Percentiles rank a stretch among this genome's conserved stretches.
phyloP scores from a whole-genome alignment of 1,284 basidiomycete species.

The Moesziomyces aphidis region DNA sequence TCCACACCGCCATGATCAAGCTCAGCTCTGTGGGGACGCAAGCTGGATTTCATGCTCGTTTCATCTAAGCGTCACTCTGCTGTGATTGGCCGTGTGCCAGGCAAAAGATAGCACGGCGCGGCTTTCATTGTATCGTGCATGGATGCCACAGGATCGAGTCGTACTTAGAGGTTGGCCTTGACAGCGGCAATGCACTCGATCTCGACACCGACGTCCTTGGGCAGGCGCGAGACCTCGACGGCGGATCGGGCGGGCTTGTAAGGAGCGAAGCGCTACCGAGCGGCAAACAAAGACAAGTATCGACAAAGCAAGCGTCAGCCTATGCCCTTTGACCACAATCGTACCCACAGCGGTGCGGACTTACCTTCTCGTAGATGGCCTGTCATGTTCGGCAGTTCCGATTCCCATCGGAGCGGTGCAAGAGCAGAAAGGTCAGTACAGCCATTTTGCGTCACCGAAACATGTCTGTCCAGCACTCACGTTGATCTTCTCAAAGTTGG shows the following conservation, averaged over 20 bases:
- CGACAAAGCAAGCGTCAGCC: neutral
- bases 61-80: too few relatives aligned
- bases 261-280: slow-evolving; percentile 51
- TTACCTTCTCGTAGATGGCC: slow-evolving; percentile 66
- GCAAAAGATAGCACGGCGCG: too few relatives aligned
- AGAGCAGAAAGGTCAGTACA: neutral
- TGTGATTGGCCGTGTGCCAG: too few relatives aligned
- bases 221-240: slow-evolving; percentile 76
- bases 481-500: slow-evolving; percentile 89
- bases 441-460: neutral
- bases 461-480: slow-evolving; percentile 48
- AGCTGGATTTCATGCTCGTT: too few relatives aligned
- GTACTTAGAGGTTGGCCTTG: slow-evolving; percentile 43
- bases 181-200: slow-evolving; percentile 83
- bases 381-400: neutral
- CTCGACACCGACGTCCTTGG: slow-evolving; percentile 86
- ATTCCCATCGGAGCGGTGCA: neutral
- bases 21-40: neutral
- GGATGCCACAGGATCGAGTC: too few relatives aligned
- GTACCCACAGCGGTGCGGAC: slow-evolving; percentile 1
- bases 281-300: neutral
- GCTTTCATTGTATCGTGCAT: neutral
- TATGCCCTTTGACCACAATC: slow-evolving; percentile 55
- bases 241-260: slow-evolving; percentile 91
- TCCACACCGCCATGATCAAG: neutral